A percentile compares a stretch with the other conserved stretches of the same genome.
phyloP scores from a whole-genome alignment of 2,329 filamentous ascomycete species.

The Orbilia quercus region DNA sequence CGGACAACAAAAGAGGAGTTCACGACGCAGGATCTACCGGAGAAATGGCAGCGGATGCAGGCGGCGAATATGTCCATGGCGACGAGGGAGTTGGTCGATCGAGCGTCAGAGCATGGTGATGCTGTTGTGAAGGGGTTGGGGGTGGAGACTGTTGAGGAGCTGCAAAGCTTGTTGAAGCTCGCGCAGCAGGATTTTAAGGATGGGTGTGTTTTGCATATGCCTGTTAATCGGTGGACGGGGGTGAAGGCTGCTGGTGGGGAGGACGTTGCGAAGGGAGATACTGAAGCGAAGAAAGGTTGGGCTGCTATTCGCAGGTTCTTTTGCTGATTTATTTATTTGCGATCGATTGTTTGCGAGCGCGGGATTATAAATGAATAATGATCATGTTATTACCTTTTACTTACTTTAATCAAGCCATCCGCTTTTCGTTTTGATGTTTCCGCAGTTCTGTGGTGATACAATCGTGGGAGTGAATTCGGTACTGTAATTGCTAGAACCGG shows the following conservation, averaged over 20 bases:
- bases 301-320: neutral
- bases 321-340: neutral
- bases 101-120: slow-evolving; percentile 18
- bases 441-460: too few relatives aligned
- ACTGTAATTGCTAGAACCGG: too few relatives aligned
- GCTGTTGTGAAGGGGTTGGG: slow-evolving; percentile 29
- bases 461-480: too few relatives aligned
- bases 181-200: slow-evolving; percentile 34
- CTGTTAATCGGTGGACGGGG: slow-evolving; percentile 35
- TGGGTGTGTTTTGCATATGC: slow-evolving; percentile 35
- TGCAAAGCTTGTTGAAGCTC: slow-evolving; percentile 24
- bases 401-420: too few relatives aligned
- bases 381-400: too few relatives aligned
- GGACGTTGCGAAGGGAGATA: neutral
- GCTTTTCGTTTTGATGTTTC: too few relatives aligned
- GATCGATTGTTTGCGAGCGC: too few relatives aligned
- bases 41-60: slow-evolving; percentile 34
- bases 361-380: too few relatives aligned
- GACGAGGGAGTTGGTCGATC: slow-evolving; percentile 22
- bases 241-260: too few relatives aligned
- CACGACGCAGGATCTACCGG: slow-evolving; percentile 21
- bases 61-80: slow-evolving; percentile 38
- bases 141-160: slow-evolving; percentile 17
- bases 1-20: slow-evolving; percentile 20
- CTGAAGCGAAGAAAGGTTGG: neutral